Base-by-base conservation (phyloP, 257 asterid species). In the Coffea canephora region DNA sequence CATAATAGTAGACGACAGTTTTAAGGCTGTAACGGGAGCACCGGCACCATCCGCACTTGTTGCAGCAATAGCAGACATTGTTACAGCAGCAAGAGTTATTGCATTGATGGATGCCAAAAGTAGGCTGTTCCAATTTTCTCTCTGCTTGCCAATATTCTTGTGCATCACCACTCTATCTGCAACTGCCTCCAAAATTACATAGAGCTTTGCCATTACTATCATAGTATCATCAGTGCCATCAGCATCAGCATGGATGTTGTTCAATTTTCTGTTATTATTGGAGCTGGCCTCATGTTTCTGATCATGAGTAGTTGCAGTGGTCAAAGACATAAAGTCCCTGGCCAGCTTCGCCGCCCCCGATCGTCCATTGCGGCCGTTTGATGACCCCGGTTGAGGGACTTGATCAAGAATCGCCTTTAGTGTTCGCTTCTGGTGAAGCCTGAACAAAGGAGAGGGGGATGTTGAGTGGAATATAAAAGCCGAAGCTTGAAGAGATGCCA, bases 121-220 rank as follows among this genome's bases (percentile, higher is more conserved):
- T 6, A 90, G 79, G 43, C 65, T 75, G 75, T 90, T 91, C 97
- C 97, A 90, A 6, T 87, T 83, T 39, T 78, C 80, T 71, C 93
- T 88, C 66, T 91, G 94, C 9, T 91, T 88, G 0, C 92, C 90
- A 5, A 91, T 84, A 41, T 89, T 90, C 1, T 59, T 71, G 77
- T 91, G 94, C 92, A 86, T 91, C 82, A 90, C 92, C 5, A 86
- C 89, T 64, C 97, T 85, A 69, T 91, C 97, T 0, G 91, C 78
- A 68, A 91, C 88, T 0, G 87, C 89, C 77, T 91, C 96, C 34
- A 87, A 12, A 62, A 90, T 86, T 5, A 89, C 89, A 46, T 89
- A 82, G 27, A 91, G 89, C 84, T 90, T 90, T 7, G 78, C 80
- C 0, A 85, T 57, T 8, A 78, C 85, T 3, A 52, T 3, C 16